Base-by-base conservation (phyloP, 306 rosid species). In the Clitoria ternatea region DNA sequence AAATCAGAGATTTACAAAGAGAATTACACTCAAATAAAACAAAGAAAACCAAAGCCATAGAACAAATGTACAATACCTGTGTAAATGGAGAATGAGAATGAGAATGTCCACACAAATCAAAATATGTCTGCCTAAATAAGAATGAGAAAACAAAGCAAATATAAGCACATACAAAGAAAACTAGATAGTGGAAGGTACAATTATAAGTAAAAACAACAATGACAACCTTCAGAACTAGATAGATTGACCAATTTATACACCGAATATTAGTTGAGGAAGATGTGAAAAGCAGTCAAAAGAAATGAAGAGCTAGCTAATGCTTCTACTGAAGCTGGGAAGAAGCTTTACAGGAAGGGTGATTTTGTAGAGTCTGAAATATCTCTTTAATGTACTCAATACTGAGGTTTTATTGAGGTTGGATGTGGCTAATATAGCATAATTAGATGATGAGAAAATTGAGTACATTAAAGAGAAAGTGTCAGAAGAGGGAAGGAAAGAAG, bases 381-480 rank as follows among this genome's bases (percentile, higher is more conserved):
- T 35, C 98, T 73, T 90, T 75, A n/a, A n/a, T 40, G 97, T 90
- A 62, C 90, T 93, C 85, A 93, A 93, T 61, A 92, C 97, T 59
- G 89, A 90, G 89, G 70, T 93, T 85, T 77, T 90, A 76, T 85
- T 90, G 84, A 93, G 87, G 98, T 93, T 76, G 62, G 94, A 88
- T 6, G 98, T 90, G 53, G 98, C 97, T 48, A 80, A 75, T 62
- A 84, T 93, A 32, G 98, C 97, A 10, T 85, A 90, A 77, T 93
- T 97, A 97, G 90, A 88, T 1, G 98, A 93, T 81, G 98, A 93
- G 55, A 97, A 90, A 87, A 88, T 93, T 72, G 94, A 93, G 85
- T 93, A 87, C 78, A 64, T 90, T 36, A 90, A 87, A 73, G 98
- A 90, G 82, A 94, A 80, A 76, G 93, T 93, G 69, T 80, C 96